Evolutionary conservation across 176 grass and related monocot genomes (phyloP), one percentile per base, ranked within the genome.

Genomic region (Carex kokanica): DNA sequence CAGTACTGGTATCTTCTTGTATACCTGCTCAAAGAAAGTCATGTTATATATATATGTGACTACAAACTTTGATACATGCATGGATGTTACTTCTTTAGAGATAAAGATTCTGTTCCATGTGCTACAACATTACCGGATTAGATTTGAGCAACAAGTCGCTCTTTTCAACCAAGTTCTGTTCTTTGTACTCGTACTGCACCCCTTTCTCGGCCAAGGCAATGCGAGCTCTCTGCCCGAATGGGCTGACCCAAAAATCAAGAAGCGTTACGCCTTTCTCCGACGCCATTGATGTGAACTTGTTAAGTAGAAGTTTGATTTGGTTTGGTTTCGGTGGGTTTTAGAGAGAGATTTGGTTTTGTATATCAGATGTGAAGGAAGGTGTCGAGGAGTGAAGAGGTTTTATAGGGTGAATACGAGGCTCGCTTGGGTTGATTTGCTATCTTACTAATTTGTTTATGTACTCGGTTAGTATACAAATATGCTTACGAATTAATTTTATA

Each of bases 121-220:
- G 56, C 6, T n/a, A 59, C 56, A 18, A 7, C 56, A 59, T 59
- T 62, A 64, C 40, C 24, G 94, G 94, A 66, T 97, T 97, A 75
- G 83, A 83, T 29, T 87, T 68, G 36, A 93, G 86, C 78, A 97
- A 88, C 63, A 90, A 64, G 0, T 73, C 12, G 88, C 94, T 93
- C 54, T 60, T 80, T 8, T 78, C 23, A 1, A 6, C 32, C 13
- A 93, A 83, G 81, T 93, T 87, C 91, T 93, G 40, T 31, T 87
- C 9, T 58, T 60, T 87, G 65, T 87, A 88, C 88, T 97, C 94
- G 71, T 80, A 91, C 71, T 81, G 71, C 54, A 97, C 86, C 32
- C 91, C 91, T 83, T 97, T 97, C 84, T 78, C 88, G 51, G 79
- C 62, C 40, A 97, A 79, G 18, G 88, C 91, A 64, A 97, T 87